Base-by-base conservation (phyloP, 805 yeast species). In the Metschnikowia peoriensis region DNA sequence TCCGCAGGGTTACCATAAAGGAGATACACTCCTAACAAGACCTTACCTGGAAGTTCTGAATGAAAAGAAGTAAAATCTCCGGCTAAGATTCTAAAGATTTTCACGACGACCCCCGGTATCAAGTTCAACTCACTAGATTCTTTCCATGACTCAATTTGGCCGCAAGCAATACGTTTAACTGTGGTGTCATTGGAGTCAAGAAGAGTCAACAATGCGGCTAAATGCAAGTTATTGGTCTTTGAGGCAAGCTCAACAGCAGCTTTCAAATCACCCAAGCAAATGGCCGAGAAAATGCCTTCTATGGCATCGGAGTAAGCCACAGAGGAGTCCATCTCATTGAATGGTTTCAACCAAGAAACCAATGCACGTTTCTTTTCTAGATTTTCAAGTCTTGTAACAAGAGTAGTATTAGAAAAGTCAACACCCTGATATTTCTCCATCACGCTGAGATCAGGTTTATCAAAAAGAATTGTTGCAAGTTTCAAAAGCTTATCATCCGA, bases 101-200 rank as follows among this genome's bases (percentile, higher is more conserved):
- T 82, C 14, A 81, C 63, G 17, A 89, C 67, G 2, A 79, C 69
- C 0, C 49, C 51, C 1, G 96, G 91, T 50, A 86, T 82, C 44
- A 66, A 68, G 29, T 63, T 65, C 32, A 72, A 50, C 4, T 71
- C 69, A 5, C 75, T 72, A 6, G 70, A 69, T 4, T 73, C 71
- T 32, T 66, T 66, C 97, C 97, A 92, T 38, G 79, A 81, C 2
- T 72, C 68, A 27, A 93, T 67, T 67, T 91, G 97, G 35, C 67
- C 66, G 7, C 63, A 57, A 0, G 97, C 92, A 48, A 82, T 72
- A 0, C 61, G 61, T 46, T 75, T 74, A 3, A 87, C 85, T 1
- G 77, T 74, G 0, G 76, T 76, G 58, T 85, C 88, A 59, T 86
- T 85, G 0, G 94, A 84, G 35, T 89, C 96, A 7, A 87, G 65